Base-by-base conservation (phyloP, 2,329 filamentous ascomycete species). In the Macroventuria anomochaeta region DNA sequence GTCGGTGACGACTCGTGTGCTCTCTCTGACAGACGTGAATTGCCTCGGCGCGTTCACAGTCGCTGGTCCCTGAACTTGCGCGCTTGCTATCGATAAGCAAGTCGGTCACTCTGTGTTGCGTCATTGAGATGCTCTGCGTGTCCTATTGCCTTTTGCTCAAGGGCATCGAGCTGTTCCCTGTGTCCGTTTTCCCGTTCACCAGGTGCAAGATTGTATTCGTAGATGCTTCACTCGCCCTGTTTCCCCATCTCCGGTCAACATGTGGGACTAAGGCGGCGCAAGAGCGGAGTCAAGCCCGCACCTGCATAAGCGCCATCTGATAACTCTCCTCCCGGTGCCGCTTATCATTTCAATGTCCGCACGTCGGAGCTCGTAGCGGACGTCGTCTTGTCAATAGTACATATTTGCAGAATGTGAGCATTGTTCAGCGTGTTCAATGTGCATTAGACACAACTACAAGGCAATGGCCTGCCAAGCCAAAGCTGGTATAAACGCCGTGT, bases 401-500 rank as follows among this genome's bases (percentile, higher is more conserved):
- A 29, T 23, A 28, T 2, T 6, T 2, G n/a, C 10, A 7, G n/a
- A 6, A 17, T 6, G n/a, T 18, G 12, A 13, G 33, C 15, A 36
- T 41, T 21, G 3, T 39, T 38, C 26, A 13, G 21, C 2, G 25
- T 23, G 13, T 38, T 25, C 32, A 29, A 33, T 32, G 29, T 55
- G 17, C 33, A 55, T 58, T 55, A 34, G 42, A 44, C 37, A 52
- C 18, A 26, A 52, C 7, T 41, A 38, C 26, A 47, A 28, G 38
- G 21, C 32, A 31, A 13, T 20, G 28, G 5, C 10, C 28, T n/a
- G 26, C 10, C 32, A 40, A 7, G n/a, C 31, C 46, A 29, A 18
- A 34, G 40, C 32, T 57, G 47, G 53, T 58, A 55, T 58, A 44
- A 48, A 56, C 57, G 56, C 57, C 55, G 23, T 38, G 31, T 15